phyloP scores from a whole-genome alignment of 352 stramenopile species.

The Globisporangium recalcitrans region DNA sequence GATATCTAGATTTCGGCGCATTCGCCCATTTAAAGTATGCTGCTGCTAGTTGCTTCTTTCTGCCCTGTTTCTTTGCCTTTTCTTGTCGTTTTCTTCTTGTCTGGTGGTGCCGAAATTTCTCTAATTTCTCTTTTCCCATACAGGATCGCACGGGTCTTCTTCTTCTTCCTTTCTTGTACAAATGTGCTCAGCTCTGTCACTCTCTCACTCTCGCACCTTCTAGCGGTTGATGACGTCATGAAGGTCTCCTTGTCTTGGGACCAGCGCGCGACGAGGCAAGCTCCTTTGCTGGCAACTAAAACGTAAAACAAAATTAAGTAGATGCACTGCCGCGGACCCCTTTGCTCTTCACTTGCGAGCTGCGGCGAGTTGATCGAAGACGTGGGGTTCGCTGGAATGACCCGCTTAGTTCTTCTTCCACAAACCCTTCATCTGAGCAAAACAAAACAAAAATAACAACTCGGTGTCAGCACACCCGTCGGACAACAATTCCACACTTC shows the following conservation, averaged over 20 bases:
- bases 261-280: background rate
- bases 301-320: constrained; percentile 29
- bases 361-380: background rate
- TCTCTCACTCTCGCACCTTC: background rate
- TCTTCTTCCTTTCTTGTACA: constrained; percentile 11
- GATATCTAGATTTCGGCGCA: constrained; percentile 14
- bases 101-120: constrained; percentile 3
- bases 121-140: constrained; percentile 6
- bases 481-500: too few relatives aligned
- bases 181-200: background rate
- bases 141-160: background rate
- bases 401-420: constrained; percentile 74
- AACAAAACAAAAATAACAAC: background rate
- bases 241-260: background rate
- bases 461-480: background rate
- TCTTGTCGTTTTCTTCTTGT: background rate
- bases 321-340: constrained; percentile 1
- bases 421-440: constrained; percentile 67
- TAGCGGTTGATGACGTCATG: background rate
- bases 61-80: background rate
- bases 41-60: background rate
- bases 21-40: constrained; percentile 6
- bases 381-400: too few relatives aligned
- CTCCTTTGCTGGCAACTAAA: constrained; percentile 13
- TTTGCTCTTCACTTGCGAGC: background rate